Conservation (phyloP, 345 rosid genomes). For the Acer yangbiense region DNA sequence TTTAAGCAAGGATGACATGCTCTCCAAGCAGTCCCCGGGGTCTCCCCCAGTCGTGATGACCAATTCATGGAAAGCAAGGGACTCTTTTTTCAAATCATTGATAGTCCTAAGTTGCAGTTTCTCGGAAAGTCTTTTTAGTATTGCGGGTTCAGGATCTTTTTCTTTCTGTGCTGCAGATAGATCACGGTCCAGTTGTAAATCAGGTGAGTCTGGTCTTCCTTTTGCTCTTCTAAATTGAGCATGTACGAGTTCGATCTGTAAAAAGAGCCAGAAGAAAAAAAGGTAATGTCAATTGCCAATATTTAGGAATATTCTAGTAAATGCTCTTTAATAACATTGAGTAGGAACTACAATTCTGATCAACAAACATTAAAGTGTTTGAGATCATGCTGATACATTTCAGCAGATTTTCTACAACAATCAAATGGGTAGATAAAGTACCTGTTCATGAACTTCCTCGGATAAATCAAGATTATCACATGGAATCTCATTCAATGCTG, state of each 20-base stretch:
- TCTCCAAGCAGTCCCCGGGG: conserved; percentile 61
- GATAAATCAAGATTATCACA: conserved; percentile 59
- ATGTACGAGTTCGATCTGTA: conserved; percentile 85
- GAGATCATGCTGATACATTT: neutral
- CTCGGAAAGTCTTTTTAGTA: conserved; percentile 72
- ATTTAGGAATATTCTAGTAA: conserved; percentile 3
- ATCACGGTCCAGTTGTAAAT: conserved; percentile 72
- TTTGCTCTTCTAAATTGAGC: conserved; percentile 84
- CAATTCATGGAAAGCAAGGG: conserved; percentile 75
- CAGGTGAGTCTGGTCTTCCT: conserved; percentile 57
- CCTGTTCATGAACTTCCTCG: conserved; percentile 95
- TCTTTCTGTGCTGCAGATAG: conserved; percentile 54
- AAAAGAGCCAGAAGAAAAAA: conserved; percentile 4
- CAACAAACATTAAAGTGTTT: neutral
- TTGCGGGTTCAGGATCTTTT: conserved; percentile 58
- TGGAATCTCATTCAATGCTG: conserved; percentile 65
- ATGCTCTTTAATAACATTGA: neutral
- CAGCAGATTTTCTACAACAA: neutral
- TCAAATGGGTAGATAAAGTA: conserved; percentile 18
- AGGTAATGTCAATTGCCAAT: neutral
- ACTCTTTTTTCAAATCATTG: conserved; percentile 78
- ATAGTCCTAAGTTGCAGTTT: conserved; percentile 77
- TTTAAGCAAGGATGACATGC: conserved; percentile 65
- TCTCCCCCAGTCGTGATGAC: conserved; percentile 64
- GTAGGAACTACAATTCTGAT: neutral